Base-by-base conservation (phyloP, 441 rosid genomes). In the Geranium incanum region DNA sequence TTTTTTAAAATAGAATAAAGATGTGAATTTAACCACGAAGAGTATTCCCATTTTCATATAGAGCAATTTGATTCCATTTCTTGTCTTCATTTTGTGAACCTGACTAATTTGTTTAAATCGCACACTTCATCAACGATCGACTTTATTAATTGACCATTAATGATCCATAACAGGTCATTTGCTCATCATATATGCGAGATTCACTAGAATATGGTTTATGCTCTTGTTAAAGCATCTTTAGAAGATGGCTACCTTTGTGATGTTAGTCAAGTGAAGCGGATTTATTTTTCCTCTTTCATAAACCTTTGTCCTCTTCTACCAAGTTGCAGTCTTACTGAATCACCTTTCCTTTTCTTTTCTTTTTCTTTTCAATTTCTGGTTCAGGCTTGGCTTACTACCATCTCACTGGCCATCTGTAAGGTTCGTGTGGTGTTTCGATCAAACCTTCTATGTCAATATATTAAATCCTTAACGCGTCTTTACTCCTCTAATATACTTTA, bases 311-410 rank as follows among this genome's bases (percentile, higher is more conserved):
- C 16, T 52, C 16, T 3, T 52, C 13, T 52, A 52, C 19, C 3
- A 52, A 13, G 21, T 12, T 52, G 60, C 16, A 52, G 15, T 52
- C 60, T 39, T 4, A 13, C n/a, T n/a, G 16, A 52, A 52, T 52
- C 15, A 52, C 5, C 16, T 52, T 52, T 13, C 33, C 33, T 28
- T 28, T 28, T 1, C 33, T 2, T 28, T 28, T 21, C 21, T 28
- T 28, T 28, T 28, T 28, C 60, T 15, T 28, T 36, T 2, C 43
- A 39, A 39, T 43, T 57, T 71, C 72, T 59, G 62, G 21, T 71
- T 84, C 91, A 95, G 99, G 97, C 95, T 33, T 92, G 97, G 98
- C 84, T 95, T 63, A 83, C 86, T 69, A 77, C 90, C 41, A 81
- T 90, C 48, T 86, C 87, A 1, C 71, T 89, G 86, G 85, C 90